Evolutionary conservation across 202 grass and related monocot genomes (phyloP).

Genomic region (Elaeis oleifera): DNA sequence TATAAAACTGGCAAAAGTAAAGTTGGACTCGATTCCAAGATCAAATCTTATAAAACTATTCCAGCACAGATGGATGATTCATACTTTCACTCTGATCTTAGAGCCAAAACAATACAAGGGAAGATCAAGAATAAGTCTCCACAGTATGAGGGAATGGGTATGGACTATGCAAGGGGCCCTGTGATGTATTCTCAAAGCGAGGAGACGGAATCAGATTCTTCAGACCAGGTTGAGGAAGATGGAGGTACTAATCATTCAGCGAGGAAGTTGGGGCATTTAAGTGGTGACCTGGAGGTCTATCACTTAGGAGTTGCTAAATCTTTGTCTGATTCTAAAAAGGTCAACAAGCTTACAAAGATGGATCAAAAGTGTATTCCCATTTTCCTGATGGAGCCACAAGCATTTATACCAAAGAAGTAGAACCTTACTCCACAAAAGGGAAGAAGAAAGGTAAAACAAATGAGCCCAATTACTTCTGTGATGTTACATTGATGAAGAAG

Average conservation of each 20-base stretch:
- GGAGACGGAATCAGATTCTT: constrained; percentile 88
- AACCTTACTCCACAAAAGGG: constrained; percentile 44
- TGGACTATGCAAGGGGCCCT: constrained; percentile 39
- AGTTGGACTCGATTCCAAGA: no score
- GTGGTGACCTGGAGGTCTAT: neutral
- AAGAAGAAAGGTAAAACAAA: constrained; percentile 43
- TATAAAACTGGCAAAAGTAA: no score
- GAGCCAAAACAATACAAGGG: no score
- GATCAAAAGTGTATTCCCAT: constrained; percentile 40
- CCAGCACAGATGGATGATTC: no score
- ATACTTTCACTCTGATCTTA: no score
- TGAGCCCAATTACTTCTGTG: constrained; percentile 38
- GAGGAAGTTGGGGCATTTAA: constrained; percentile 22
- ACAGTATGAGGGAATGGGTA: constrained; percentile 11
- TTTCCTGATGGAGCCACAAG: constrained; percentile 8
- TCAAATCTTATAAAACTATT: no score
- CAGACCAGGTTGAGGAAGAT: constrained; percentile 45
- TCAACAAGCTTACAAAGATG: constrained; percentile 34
- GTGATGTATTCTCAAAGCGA: constrained; percentile 46
- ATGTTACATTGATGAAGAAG: constrained; percentile 42
- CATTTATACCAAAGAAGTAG: constrained; percentile 30
- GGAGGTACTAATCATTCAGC: constrained; percentile 28
- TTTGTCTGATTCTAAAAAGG: constrained; percentile 42
- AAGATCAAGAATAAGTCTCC: no score
- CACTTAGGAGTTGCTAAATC: constrained; percentile 26